These are phyloP conservation scores for Lepidium aucheri DNA, from an alignment of 345 rosid species.

Conservation along the genomic window DNA sequence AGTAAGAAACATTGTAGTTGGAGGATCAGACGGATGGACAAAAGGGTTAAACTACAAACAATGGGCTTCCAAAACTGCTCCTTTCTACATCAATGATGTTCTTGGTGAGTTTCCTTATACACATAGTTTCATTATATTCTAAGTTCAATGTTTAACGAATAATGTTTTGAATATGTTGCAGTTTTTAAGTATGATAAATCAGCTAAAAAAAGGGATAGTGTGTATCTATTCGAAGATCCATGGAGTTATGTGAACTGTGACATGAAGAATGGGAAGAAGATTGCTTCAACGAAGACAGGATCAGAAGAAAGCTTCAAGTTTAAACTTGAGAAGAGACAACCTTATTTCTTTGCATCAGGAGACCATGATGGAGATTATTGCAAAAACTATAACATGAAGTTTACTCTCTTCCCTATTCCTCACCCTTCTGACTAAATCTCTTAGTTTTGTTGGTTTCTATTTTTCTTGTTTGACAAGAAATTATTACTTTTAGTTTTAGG, in stretches of 20 bases:
- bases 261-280: slow-evolving; percentile 33
- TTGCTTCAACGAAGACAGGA: slow-evolving; percentile 40
- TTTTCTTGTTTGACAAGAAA: too few relatives aligned
- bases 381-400: slow-evolving; percentile 52
- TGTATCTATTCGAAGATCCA: slow-evolving; percentile 41
- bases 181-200: slow-evolving; percentile 57
- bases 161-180: slow-evolving; percentile 19
- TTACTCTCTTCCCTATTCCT: slow-evolving; percentile 38
- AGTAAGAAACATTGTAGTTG: slow-evolving; percentile 39
- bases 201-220: slow-evolving; percentile 35
- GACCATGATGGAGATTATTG: slow-evolving; percentile 51
- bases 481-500: too few relatives aligned
- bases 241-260: slow-evolving; percentile 46
- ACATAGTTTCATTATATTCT: background rate
- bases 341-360: slow-evolving; percentile 66
- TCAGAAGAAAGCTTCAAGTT: slow-evolving; percentile 43
- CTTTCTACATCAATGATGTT: slow-evolving; percentile 47
- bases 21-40: slow-evolving; percentile 49
- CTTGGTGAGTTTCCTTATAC: slow-evolving; percentile 31
- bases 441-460: too few relatives aligned
- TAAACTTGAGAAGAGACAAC: slow-evolving; percentile 25
- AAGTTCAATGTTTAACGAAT: background rate
- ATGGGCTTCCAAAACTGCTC: slow-evolving; percentile 46
- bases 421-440: slow-evolving; percentile 8
- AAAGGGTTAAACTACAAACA: slow-evolving; percentile 45